These are phyloP conservation scores for Agaricales sp. DNA, from an alignment of 1,284 basidiomycete genomes.

Conservation along the genomic window DNA sequence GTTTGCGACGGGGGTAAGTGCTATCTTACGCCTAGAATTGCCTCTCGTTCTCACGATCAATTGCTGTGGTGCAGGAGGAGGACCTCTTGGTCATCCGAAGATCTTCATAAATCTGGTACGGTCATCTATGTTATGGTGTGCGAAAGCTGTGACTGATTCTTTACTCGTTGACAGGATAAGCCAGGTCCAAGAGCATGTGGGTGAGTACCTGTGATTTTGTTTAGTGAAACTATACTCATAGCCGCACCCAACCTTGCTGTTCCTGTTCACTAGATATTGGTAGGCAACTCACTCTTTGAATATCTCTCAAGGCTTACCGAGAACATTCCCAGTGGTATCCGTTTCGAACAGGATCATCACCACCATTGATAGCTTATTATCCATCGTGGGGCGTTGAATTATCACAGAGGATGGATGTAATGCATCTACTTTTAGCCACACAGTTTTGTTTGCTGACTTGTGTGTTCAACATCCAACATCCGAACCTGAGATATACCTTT, in stretches of 20 bases:
- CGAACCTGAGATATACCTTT: background rate
- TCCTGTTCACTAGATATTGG: conserved; percentile 60
- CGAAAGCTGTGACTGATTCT: conserved; percentile 7
- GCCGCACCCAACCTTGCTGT: conserved; percentile 7
- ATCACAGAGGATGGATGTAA: too few species aligned
- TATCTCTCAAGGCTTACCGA: conserved; percentile 10
- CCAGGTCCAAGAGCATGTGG: conserved; percentile 70
- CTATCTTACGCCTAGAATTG: background rate
- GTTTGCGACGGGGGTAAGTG: conserved; percentile 91
- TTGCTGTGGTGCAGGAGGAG: conserved; percentile 54
- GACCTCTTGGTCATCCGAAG: conserved; percentile 95
- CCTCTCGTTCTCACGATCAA: too few species aligned
- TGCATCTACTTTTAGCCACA: too few species aligned
- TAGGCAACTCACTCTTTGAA: conserved; percentile 29
- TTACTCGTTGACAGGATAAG: conserved; percentile 44
- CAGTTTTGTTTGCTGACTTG: too few species aligned
- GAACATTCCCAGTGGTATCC: conserved; percentile 55
- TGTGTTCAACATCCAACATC: too few species aligned
- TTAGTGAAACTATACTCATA: too few species aligned
- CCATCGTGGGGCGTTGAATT: too few species aligned
- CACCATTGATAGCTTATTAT: conserved; percentile 33
- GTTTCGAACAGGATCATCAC: conserved; percentile 48
- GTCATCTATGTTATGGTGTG: conserved; percentile 11
- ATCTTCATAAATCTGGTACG: conserved; percentile 90
- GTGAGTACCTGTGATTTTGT: conserved; percentile 34